phyloP scores from a whole-genome alignment of 257 asterid species.

The Solanum lignicaule region DNA sequence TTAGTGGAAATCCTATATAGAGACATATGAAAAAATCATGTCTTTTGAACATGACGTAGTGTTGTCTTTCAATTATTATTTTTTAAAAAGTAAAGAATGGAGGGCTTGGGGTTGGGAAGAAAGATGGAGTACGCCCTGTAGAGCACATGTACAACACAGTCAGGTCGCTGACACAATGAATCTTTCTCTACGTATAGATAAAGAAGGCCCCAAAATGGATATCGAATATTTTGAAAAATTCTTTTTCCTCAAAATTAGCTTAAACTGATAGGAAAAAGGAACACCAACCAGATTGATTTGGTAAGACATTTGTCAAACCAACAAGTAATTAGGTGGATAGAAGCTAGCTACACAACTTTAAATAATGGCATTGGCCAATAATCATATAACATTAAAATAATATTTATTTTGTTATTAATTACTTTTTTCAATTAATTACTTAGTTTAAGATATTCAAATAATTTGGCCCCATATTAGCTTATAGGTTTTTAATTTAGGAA shows the following conservation, averaged over 20 bases:
- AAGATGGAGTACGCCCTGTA: not conserved
- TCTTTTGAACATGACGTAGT: not conserved
- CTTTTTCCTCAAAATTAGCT: not conserved
- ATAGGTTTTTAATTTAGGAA: not conserved
- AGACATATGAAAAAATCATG: not conserved
- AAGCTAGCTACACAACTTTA: not conserved
- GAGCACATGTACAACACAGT: not conserved
- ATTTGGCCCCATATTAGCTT: not conserved
- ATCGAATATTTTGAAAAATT: not conserved
- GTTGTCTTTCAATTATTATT: not conserved
- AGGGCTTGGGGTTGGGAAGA: not conserved
- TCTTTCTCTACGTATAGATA: not conserved
- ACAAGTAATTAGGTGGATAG: not conserved
- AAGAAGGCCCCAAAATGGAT: not conserved
- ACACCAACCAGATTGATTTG: not conserved
- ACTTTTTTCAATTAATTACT: not conserved
- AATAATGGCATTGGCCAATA: not conserved
- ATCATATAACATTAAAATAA: not conserved
- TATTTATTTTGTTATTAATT: not conserved
- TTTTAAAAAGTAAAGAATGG: too few species aligned
- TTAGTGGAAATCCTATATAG: not conserved
- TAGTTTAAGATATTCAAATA: not conserved
- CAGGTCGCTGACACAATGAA: not conserved
- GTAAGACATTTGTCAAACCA: not conserved
- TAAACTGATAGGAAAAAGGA: not conserved